Base-by-base conservation (phyloP, 2,329 filamentous ascomycete genomes). In the Penicillium nordicum region DNA sequence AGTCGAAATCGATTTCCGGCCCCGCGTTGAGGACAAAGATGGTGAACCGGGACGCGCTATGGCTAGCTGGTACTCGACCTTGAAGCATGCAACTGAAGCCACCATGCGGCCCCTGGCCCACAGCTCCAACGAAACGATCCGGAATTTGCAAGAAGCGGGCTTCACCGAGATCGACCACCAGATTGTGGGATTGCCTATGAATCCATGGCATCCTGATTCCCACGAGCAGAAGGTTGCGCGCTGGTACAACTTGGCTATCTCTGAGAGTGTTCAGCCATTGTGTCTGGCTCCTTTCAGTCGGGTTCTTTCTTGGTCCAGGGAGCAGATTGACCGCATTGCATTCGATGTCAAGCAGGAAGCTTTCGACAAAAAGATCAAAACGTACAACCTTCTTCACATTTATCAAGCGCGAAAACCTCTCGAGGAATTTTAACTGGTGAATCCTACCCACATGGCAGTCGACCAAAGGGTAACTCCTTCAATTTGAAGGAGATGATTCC, bases 1-100 rank as follows among this genome's bases (percentile, higher is more conserved):
- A 64, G 84, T 96, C 46, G 93, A 97, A 71, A 88, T 97, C 53
- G 91, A 97, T 73, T 89, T 89, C 73, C 79, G 83, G 46, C 90
- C 91, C 18, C 84, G 84, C 50, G 88, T 85, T 67, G 87, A 91
- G 60, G 85, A 43, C 7, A 34, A 43, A 25, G 21, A 50, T 23
- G 45, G 32, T 4, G 42, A 52, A 7, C 50, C 52, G n/a, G 68
- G 69, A 10, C 84, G 87, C 8, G 77, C 80, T 29, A 76, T 93
- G 16, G 74, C 78, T 43, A 76, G 84, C 64, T 96, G 92, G 92
- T 88, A 87, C 59, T 75, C 83, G 27, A 83, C 84, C 55, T 77
- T 95, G 55, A 79, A 84, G 46, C 80, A 84, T 55, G 88, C 88
- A 42, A 92, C 91, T 63, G 80, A 85, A 45, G 78, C 80, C 41